A percentile compares a stretch with the other conserved stretches of the same genome.
phyloP scores from a whole-genome alignment of 352 stramenopile species.

The Pythium rishiriense region DNA sequence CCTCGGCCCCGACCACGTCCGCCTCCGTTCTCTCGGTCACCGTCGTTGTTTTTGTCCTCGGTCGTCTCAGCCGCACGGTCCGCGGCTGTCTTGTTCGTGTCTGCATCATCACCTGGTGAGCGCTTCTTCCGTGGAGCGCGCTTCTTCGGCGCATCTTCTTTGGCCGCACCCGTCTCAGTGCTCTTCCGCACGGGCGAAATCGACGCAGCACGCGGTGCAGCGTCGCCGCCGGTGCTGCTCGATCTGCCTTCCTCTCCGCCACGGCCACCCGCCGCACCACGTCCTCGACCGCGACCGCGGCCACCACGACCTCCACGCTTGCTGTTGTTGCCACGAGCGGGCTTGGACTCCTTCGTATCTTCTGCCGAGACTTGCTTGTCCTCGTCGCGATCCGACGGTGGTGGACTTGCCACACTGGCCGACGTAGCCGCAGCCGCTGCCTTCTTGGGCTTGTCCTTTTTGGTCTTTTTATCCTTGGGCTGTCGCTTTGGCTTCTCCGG shows the following conservation, averaged over 20 bases:
- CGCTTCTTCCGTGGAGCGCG: slow-evolving; percentile 9
- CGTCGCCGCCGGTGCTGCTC: background rate
- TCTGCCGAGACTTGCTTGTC: slow-evolving; percentile 29
- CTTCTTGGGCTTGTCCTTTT: slow-evolving; percentile 34
- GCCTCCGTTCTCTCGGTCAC: background rate
- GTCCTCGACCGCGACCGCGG: slow-evolving; percentile 15
- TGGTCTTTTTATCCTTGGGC: slow-evolving; percentile 22
- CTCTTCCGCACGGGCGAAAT: slow-evolving; percentile 1
- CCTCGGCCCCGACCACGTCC: slow-evolving; percentile 20
- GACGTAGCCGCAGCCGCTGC: background rate
- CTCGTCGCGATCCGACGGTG: slow-evolving; percentile 18
- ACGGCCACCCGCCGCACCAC: slow-evolving; percentile 8
- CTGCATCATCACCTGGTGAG: slow-evolving; percentile 1
- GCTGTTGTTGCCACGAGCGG: slow-evolving; percentile 7
- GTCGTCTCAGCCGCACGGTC: slow-evolving; percentile 22
- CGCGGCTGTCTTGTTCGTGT: slow-evolving; percentile 2
- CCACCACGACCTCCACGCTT: slow-evolving; percentile 25
- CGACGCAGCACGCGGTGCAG: background rate
- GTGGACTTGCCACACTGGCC: background rate
- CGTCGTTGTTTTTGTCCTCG: background rate
- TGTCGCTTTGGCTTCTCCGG: slow-evolving; percentile 25
- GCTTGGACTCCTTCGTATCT: slow-evolving; percentile 27
- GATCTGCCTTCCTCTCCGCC: slow-evolving; percentile 4
- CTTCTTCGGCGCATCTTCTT: slow-evolving; percentile 17
- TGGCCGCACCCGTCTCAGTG: slow-evolving; percentile 2